These are phyloP conservation scores for Aspergillus unguis DNA, from an alignment of 2,329 filamentous ascomycete species.

Conservation along the genomic window DNA sequence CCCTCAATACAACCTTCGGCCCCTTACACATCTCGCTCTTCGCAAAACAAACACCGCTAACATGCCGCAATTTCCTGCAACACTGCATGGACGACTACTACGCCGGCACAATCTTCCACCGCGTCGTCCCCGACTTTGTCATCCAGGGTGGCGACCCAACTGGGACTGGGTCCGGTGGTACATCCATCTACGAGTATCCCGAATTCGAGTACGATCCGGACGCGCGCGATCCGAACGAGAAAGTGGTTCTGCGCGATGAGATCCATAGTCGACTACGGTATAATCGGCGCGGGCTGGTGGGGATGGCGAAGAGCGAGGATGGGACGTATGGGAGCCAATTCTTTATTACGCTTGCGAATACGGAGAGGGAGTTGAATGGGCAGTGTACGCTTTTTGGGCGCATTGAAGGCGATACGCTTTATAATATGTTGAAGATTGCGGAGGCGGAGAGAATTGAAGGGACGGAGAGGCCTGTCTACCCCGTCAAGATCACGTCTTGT, in stretches of 20 bases:
- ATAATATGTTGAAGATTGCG: conserved; percentile 90
- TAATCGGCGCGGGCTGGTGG: conserved; percentile 82
- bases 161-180: conserved; percentile 84
- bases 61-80: conserved; percentile 93
- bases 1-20: conserved; percentile 85
- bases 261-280: conserved; percentile 90
- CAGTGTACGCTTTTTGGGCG: conserved; percentile 94
- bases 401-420: conserved; percentile 90
- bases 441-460: conserved; percentile 78
- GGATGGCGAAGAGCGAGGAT: conserved; percentile 77
- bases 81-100: conserved; percentile 95
- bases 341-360: conserved; percentile 83
- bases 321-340: conserved; percentile 94
- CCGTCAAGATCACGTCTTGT: conserved; percentile 64
- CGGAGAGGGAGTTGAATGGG: conserved; percentile 76
- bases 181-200: conserved; percentile 80
- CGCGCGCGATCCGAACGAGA: conserved; percentile 46
- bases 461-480: conserved; percentile 79
- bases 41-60: conserved; percentile 86
- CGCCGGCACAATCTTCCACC: conserved; percentile 88
- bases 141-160: conserved; percentile 94
- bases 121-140: conserved; percentile 86
- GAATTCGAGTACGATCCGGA: conserved; percentile 54
- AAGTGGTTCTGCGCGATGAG: conserved; percentile 77
- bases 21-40: conserved; percentile 91